Base-by-base conservation (phyloP, 108 stramenopile species). In the Nitzschia inconspicua region DNA sequence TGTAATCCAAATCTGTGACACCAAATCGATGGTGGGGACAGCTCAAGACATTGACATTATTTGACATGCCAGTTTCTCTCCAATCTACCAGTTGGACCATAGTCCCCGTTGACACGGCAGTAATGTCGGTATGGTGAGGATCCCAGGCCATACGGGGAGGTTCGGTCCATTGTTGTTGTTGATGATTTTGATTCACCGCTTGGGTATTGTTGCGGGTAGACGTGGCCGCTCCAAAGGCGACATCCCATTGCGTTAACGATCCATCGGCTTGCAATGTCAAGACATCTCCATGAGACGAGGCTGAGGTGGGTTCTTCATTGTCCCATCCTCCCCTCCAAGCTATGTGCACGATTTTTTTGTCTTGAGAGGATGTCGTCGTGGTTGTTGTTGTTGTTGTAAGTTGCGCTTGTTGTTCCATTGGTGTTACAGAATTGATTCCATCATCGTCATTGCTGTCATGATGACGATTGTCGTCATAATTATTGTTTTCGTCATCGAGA, bases 1-100 rank as follows among this genome's bases (percentile, higher is more conserved):
- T 98, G 73, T 91, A 97, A 75, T 95, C 89, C 28, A 99, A 57
- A 68, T 84, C 84, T 4, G 82, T 80, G 16, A 85, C 74, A 23
- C 83, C 88, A 51, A 70, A 82, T 23, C 85, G 68, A 70, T 90
- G 93, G 53, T 68, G 59, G 1, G 41, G 53, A 29, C 77, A 77
- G 16, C 47, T 35, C 18, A 64, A 47, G 20, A 57, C 41, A 39
- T 55, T 77, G 28, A 65, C 11, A 61, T 65, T 19, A 53, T 36
- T 13, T 39, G 37, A 39, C n/a, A 14, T n/a, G n/a, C n/a, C n/a
- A 0, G 37, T 39, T 43, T 57, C 37, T 30, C 89, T 72, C 82
- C 76, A 83, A 60, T 88, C 87, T 25, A 86, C 66, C 0, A 78
- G 47, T 7, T 75, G 66, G 16, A 86, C 75, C 20, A 57, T 52